Base-by-base conservation (phyloP, 345 rosid species). In the Eucalyptus marginata region DNA sequence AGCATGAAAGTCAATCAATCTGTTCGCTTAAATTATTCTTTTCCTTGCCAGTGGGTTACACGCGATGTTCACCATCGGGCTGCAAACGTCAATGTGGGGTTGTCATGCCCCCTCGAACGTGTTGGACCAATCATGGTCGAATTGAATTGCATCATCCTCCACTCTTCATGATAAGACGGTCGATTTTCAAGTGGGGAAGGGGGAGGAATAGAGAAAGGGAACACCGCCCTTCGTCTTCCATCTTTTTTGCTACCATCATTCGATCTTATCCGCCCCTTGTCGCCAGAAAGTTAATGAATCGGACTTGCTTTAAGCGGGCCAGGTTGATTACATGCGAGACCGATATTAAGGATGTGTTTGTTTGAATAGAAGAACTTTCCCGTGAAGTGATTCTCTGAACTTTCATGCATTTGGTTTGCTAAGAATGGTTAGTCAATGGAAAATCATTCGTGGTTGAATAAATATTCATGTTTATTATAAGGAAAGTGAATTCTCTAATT, bases 71-170 rank as follows among this genome's bases (percentile, higher is more conserved):
- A n/a, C 76, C 20, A n/a, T 64, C 36, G 17, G 17, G 20, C 18
- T 15, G 76, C 76, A 16, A n/a, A 64, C 76, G 76, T n/a, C 76
- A n/a, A 4, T 31, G 58, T 68, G 85, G 88, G 88, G 59, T 7
- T 13, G 17, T 40, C 58, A 14, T 10, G 52, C 10, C 85, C 54
- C 54, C 54, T 85, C 54, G 36, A 85, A 49, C 17, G 87, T 24
- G 36, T 44, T 46, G 44, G 10, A 16, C 80, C 88, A 87, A 87
- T 87, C 54, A 66, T 49, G 56, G 46, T 76, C 49, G 14, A 27
- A 68, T 88, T 76, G 14, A 27, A 68, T 88, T 76, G 66, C 86
- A 50, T 88, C 86, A 88, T 79, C 89, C 80, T 88, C 89, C 89
- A 88, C 89, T 87, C 33, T 79, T 31, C 18, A 50, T 50, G 83